Evolutionary conservation across 2,329 filamentous ascomycete species (phyloP), one percentile per base, ranked within the genome.

Genomic region (Aspergillus novoparasiticus): DNA sequence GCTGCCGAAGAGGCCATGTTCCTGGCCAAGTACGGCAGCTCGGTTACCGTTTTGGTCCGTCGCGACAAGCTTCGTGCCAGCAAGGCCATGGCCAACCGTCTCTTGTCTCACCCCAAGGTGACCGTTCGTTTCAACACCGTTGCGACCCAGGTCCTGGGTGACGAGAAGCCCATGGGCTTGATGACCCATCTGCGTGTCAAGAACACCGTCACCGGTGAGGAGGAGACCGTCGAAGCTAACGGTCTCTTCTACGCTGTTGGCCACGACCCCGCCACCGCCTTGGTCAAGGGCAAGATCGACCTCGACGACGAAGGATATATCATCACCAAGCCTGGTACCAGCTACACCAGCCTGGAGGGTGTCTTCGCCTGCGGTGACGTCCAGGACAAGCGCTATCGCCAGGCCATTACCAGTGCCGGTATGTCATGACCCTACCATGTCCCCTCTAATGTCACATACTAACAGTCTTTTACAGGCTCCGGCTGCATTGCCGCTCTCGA

Each of bases 281-380:
- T 99, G 46, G 90, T 99, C 81, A 96, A 95, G 86, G 93, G 87
- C 58, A 93, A 98, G 83, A 74, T 99, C 65, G 86, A 95, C 66
- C 91, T 90, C 73, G 96, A 99, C 75, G 86, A 87, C 67, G 94
- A 99, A 67, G 93, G 93, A 26, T 99, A 99, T 81, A 88, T 99
- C 64, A 79, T 93, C 71, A 99, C 95, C 61, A 87, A 90, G 79
- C 91, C 95, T 4, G 96, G 95, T 61, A 94, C 93, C 53, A 93
- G 93, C 63, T 85, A 90, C 75, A 99, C 95, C 55, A 97, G 88
- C 79, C 80, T 97, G 6, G 88, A 93, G 76, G 95, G 95, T 78
- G 93, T 99, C 23, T 99, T 97, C 76, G 95, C 95, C 43, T 95
- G 94, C 11, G 95, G 95, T 68, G 95, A 99, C 77, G 96, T 99